Percentiles rank a stretch among this genome's conserved stretches.
Conservation (phyloP, 306 rosid species). For the Fragaria nilgerrensis region DNA sequence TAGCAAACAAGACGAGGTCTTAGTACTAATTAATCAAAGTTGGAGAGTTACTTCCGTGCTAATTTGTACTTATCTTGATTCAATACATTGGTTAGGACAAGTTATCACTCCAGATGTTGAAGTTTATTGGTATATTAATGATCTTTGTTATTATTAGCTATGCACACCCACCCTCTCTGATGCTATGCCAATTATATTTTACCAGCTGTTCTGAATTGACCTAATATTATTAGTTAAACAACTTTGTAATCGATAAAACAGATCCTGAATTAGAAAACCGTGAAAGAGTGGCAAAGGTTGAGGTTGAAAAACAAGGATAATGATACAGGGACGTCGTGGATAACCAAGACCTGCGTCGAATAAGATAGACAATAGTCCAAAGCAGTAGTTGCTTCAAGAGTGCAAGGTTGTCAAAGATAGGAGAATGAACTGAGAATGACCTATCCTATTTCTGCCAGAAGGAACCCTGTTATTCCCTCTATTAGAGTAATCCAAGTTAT, state of each 20-base stretch:
- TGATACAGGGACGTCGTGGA: background rate
- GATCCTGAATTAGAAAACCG: background rate
- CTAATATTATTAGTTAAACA: background rate
- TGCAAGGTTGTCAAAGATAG: background rate
- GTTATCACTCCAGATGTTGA: background rate
- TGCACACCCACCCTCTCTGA: background rate
- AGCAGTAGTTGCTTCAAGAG: background rate
- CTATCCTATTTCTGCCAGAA: background rate
- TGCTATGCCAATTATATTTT: background rate
- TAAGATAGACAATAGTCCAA: background rate
- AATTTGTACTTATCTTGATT: background rate
- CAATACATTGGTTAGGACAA: background rate
- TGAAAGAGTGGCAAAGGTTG: background rate
- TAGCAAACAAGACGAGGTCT: background rate
- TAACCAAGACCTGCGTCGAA: background rate
- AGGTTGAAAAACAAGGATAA: background rate
- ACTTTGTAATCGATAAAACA: background rate
- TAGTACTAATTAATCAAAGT: background rate
- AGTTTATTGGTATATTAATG: background rate
- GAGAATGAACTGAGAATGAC: slow-evolving; percentile 17
- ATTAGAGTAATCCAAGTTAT: background rate
- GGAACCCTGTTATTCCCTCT: background rate
- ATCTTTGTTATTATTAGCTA: background rate
- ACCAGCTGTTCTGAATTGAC: background rate
- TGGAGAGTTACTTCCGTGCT: background rate